A percentile compares a stretch with the other conserved stretches of the same genome.
These are phyloP conservation scores for Prunus yedoensis DNA, from an alignment of 331 rosid genomes.

Conservation along the genomic window DNA sequence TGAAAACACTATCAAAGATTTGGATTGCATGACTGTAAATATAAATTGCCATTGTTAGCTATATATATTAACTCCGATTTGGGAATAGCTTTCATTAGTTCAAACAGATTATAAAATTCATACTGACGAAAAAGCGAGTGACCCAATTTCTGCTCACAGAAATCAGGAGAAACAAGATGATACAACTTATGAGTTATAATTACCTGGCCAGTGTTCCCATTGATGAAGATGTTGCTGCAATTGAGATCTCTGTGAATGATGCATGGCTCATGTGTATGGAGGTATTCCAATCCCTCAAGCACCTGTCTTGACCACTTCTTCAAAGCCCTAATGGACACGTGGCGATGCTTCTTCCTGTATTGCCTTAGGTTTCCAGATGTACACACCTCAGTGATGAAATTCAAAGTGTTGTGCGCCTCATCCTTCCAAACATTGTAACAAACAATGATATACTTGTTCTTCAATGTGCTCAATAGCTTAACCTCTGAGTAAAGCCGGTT, in stretches of 20 bases:
- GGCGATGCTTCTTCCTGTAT: slow-evolving; percentile 83
- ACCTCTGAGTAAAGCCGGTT: slow-evolving; percentile 75
- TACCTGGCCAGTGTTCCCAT: slow-evolving; percentile 91
- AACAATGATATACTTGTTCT: slow-evolving; percentile 71
- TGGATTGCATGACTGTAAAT: background rate
- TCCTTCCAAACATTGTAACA: slow-evolving; percentile 86
- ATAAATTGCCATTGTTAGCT: background rate
- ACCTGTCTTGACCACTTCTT: slow-evolving; percentile 97
- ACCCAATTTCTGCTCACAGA: background rate
- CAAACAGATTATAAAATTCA: background rate
- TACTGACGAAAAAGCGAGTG: background rate
- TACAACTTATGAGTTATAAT: background rate
- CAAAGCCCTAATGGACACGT: slow-evolving; percentile 75
- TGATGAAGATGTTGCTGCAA: slow-evolving; percentile 89
- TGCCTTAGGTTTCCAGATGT: slow-evolving; percentile 84
- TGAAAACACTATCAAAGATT: background rate
- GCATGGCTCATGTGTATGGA: slow-evolving; percentile 90
- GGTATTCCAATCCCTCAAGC: slow-evolving; percentile 88
- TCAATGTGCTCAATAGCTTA: slow-evolving; percentile 53
- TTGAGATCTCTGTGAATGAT: slow-evolving; percentile 94
- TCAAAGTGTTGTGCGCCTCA: slow-evolving; percentile 49
- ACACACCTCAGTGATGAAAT: slow-evolving; percentile 88
- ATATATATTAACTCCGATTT: background rate
- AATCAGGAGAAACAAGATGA: background rate
- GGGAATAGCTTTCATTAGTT: background rate